These are phyloP conservation scores for Podaxis carcinomalis DNA, from an alignment of 768 basidiomycete genomes.

Conservation along the genomic window DNA sequence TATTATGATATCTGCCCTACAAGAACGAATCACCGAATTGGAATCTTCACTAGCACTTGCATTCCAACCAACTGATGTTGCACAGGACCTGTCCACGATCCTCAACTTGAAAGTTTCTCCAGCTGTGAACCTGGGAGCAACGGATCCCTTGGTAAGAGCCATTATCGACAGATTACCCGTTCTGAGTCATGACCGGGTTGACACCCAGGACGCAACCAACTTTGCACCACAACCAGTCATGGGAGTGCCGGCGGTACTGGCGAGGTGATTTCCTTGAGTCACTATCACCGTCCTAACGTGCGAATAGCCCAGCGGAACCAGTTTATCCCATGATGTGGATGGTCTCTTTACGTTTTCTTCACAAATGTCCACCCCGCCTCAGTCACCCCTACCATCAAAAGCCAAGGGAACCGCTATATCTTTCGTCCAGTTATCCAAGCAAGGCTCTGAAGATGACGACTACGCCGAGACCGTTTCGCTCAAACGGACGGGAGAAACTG, in stretches of 20 bases:
- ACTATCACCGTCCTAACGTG: background rate
- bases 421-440: background rate
- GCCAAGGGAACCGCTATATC: background rate
- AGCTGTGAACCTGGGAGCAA: constrained; percentile 27
- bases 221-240: background rate
- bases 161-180: background rate
- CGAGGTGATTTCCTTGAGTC: background rate
- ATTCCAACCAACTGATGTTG: constrained; percentile 29
- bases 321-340: background rate
- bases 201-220: background rate
- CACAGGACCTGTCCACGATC: constrained; percentile 27
- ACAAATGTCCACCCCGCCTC: constrained; percentile 10
- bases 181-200: background rate
- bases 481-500: background rate
- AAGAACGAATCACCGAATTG: constrained; percentile 39
- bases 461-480: background rate
- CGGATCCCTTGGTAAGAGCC: background rate
- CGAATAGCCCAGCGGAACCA: background rate
- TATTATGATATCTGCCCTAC: constrained; percentile 37
- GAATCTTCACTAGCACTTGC: constrained; percentile 43
- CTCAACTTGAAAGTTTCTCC: constrained; percentile 36
- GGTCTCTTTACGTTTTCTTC: background rate
- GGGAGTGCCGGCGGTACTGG: background rate
- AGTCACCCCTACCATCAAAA: constrained; percentile 1
- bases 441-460: constrained; percentile 1